Evolutionary conservation across 495 filamentous ascomycete species (phyloP), one percentile per base, ranked within the genome.

Genomic region (Ascodesmis nigricans): DNA sequence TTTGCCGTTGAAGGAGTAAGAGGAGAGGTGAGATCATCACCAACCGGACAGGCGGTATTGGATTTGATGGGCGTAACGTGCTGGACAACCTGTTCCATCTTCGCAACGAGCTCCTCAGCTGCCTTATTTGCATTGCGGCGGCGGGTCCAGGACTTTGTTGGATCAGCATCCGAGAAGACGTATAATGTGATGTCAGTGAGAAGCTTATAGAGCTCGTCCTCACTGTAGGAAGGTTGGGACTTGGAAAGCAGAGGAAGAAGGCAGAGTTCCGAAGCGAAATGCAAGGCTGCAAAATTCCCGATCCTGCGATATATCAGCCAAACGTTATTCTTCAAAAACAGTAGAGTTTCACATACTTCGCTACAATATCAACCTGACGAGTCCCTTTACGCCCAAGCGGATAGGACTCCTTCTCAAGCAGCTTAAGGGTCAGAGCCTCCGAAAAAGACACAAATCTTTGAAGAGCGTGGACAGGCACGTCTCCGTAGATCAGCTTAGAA

Each of bases 81-180:
- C 9, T 37, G 15, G 3, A 42, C 8, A 2, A 17, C 15, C 14
- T 33, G 20, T 23, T 33, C 31, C 19, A 43, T 38, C n/a, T 13
- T 4, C 6, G 1, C 31, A 21, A 13, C 23, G 4, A 43, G 13
- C 10, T 29, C 40, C 2, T 22, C 14, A n/a, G 40, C 40, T 15
- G 45, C 40, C 8, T 54, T 51, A 22, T 56, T 46, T 1, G 70
- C 64, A 25, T 59, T 55, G 25, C 67, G 58, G 20, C 67, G 67
- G 1, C 71, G 61, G 25, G 60, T 59, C 55, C 74, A 75, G 2
- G 73, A 68, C 26, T 67, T 63, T 0, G 58, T 63, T n/a, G 65
- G 58, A 43, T 80, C 75, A 15, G 59, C 57, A 43, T 77, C 70
- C 29, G 71, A 71, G 44, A 75, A 72, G 30, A 75, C 64, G 41